Evolutionary conservation across 2,329 filamentous ascomycete genomes (phyloP), one percentile per base, ranked within the genome.

Genomic region (Calycina herbarum): DNA sequence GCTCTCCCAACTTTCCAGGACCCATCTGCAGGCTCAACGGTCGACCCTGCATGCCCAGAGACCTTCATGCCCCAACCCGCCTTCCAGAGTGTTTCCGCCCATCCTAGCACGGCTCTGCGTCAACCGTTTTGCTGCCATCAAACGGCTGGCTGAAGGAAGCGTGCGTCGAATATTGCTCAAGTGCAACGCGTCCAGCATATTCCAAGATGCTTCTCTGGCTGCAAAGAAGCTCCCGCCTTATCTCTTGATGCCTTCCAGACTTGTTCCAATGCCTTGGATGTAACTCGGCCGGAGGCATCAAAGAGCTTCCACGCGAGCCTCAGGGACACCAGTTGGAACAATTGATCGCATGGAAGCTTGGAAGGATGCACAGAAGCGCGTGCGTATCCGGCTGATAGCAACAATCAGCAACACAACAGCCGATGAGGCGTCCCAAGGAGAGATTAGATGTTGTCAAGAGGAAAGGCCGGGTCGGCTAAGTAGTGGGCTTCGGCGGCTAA

Each of bases 291-390:
- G 40, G 59, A 38, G 45, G n/a, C 59, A 38, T 51, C 27, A 20
- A 51, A 13, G 42, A 20, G 10, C 42, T 64, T 68, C 66, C 66
- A 68, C 66, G 66, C 66, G 66, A 67, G 63, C 57, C n/a, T 58
- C 42, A 57, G 45, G 63, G 61, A 59, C 54, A 48, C 20, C 6
- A 29, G 17, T 27, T 13, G 27, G 42, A 11, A 51, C 59, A 35
- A 38, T 35, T 40, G 17, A 31, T 54, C 17, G 62, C 54, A 66
- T 57, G 59, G 59, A 42, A 57, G 65, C 62, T 56, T 11, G 58
- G 24, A 54, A 57, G 58, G 51, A 48, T 38, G 61, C 42, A 57
- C 20, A 48, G 35, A 63, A 62, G 51, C 56, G 38, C 1, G 58
- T 57, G 54, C 27, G 54, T 57, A 17, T 57, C 27, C 54, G 54